phyloP scores from a whole-genome alignment of 2,329 filamentous ascomycete genomes.

The Sporothrix luriei region DNA sequence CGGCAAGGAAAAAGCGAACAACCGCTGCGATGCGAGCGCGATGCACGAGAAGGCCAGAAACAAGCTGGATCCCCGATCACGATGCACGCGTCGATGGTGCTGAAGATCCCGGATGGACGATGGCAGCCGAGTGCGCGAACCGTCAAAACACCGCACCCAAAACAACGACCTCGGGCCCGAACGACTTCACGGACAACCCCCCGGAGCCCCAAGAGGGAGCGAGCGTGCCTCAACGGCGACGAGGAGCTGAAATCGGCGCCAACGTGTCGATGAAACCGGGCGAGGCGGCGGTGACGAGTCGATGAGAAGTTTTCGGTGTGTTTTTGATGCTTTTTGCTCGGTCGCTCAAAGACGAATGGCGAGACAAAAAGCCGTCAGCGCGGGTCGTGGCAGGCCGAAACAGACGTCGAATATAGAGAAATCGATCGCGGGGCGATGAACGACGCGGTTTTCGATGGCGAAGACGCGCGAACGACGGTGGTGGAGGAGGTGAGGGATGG shows the following conservation, averaged over 20 bases:
- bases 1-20: slow-evolving; percentile 8
- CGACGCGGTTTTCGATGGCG: slow-evolving; percentile 59
- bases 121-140: slow-evolving; percentile 7
- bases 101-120: slow-evolving; percentile 9
- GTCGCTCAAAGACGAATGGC: background rate
- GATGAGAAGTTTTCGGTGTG: slow-evolving; percentile 11
- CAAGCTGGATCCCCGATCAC: slow-evolving; percentile 12
- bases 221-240: slow-evolving; percentile 39
- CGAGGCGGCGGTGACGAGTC: slow-evolving; percentile 35
- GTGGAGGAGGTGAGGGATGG: slow-evolving; percentile 31
- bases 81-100: slow-evolving; percentile 13
- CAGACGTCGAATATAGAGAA: slow-evolving; percentile 28
- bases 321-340: slow-evolving; percentile 16
- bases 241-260: slow-evolving; percentile 49
- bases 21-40: background rate
- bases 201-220: slow-evolving; percentile 46
- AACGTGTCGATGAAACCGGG: slow-evolving; percentile 44
- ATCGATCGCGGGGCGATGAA: slow-evolving; percentile 45
- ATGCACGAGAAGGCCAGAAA: slow-evolving; percentile 1
- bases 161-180: slow-evolving; percentile 9
- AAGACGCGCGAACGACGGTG: slow-evolving; percentile 27
- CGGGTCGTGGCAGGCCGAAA: slow-evolving; percentile 34
- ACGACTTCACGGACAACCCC: slow-evolving; percentile 35
- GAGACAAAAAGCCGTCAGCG: slow-evolving; percentile 20
- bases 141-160: slow-evolving; percentile 5